phyloP scores from a whole-genome alignment of 2,329 filamentous ascomycete species.

The Botryotinia convoluta region DNA sequence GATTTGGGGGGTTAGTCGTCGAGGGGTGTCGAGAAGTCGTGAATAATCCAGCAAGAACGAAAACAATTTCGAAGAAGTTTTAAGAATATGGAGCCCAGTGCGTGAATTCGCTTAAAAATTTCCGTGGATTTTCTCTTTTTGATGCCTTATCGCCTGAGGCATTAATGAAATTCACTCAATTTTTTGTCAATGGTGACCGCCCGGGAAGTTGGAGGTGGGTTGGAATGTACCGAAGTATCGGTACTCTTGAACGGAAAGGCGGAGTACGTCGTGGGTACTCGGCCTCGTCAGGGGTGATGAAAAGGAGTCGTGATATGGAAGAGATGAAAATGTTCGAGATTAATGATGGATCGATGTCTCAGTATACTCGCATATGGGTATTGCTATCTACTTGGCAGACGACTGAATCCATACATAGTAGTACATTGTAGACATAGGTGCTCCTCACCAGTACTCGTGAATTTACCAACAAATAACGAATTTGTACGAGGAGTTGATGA shows the following conservation, averaged over 20 bases:
- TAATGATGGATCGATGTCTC: not conserved
- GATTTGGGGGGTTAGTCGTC: constrained; percentile 30
- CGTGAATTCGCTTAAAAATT: constrained; percentile 21
- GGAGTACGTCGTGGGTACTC: not conserved
- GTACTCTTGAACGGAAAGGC: not conserved
- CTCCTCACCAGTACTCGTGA: too few relatives aligned
- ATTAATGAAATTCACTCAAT: not conserved
- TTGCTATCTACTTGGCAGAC: not conserved
- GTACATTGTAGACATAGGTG: not conserved
- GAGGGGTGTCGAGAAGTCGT: constrained; percentile 21
- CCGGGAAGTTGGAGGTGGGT: not conserved
- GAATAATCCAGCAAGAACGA: constrained; percentile 9
- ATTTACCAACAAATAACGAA: not conserved
- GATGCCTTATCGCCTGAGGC: not conserved
- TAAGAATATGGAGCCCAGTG: constrained; percentile 16
- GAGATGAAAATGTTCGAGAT: not conserved
- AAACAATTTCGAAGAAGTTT: constrained; percentile 22
- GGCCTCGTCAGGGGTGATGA: not conserved
- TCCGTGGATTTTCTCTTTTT: not conserved
- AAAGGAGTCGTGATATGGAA: not conserved
- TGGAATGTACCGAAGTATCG: constrained; percentile 5
- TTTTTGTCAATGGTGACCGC: not conserved
- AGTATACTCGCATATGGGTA: not conserved
- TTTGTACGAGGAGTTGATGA: not conserved
- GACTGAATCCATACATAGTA: not conserved